Conservation (phyloP, 306 rosid genomes). For the Cyamopsis tetragonoloba region DNA sequence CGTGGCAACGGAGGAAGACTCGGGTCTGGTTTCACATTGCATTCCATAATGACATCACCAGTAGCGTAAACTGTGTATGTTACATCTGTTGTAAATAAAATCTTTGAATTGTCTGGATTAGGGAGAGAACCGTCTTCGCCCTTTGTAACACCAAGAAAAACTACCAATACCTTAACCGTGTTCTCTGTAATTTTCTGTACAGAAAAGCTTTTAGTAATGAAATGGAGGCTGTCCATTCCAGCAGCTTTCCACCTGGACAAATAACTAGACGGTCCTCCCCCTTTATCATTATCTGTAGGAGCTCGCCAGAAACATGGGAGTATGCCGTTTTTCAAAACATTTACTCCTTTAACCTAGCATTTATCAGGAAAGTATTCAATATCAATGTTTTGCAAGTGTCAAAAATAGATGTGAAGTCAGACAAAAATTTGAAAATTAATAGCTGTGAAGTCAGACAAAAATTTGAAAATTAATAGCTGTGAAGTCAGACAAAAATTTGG, state of each 20-base stretch:
- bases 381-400: conserved; percentile 1
- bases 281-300: conserved; percentile 87
- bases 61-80: conserved; percentile 61
- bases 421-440: background rate
- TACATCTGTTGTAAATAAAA: conserved; percentile 49
- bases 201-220: conserved; percentile 57
- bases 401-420: background rate
- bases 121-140: conserved; percentile 33
- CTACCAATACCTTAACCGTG: conserved; percentile 41
- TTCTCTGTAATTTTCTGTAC: conserved; percentile 34
- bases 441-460: background rate
- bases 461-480: background rate
- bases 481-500: background rate
- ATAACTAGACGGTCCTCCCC: conserved; percentile 66
- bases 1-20: conserved; percentile 95
- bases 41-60: conserved; percentile 72
- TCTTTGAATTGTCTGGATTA: conserved; percentile 28
- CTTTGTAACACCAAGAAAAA: conserved; percentile 51
- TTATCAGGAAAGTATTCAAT: conserved; percentile 20
- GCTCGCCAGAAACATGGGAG: conserved; percentile 94
- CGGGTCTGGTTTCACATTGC: conserved; percentile 55
- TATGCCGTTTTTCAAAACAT: conserved; percentile 63
- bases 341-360: conserved; percentile 66
- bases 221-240: conserved; percentile 53
- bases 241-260: conserved; percentile 78